phyloP scores from a whole-genome alignment of 2,329 filamentous ascomycete species.

The Escovopsis sp. region DNA sequence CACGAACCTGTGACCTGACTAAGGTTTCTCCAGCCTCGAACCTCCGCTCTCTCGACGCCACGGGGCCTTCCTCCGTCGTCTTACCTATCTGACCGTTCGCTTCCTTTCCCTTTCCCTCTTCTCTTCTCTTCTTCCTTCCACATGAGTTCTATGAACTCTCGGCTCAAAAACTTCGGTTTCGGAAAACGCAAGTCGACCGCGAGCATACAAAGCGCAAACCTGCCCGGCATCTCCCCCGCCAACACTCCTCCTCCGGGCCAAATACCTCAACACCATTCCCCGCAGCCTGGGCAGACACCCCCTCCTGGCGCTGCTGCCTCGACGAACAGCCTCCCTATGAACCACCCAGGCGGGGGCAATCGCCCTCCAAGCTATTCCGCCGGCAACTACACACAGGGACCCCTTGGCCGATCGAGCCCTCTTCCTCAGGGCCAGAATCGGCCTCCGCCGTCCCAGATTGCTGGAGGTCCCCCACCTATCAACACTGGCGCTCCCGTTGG shows the following conservation, averaged over 20 bases:
- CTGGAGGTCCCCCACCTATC: slow-evolving; percentile 51
- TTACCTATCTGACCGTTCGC: slow-evolving; percentile 11
- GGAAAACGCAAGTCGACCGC: slow-evolving; percentile 62
- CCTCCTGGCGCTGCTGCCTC: slow-evolving; percentile 28
- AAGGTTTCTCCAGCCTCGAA: slow-evolving; percentile 1
- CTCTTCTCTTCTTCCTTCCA: slow-evolving; percentile 17
- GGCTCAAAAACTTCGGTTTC: slow-evolving; percentile 68
- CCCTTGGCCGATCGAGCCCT: slow-evolving; percentile 40
- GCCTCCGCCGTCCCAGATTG: slow-evolving; percentile 45
- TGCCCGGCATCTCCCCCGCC: slow-evolving; percentile 25
- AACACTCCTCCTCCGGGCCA: slow-evolving; percentile 28
- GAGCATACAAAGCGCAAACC: slow-evolving; percentile 37
- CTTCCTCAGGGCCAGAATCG: slow-evolving; percentile 33
- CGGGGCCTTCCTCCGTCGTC: slow-evolving; percentile 1
- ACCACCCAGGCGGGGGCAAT: slow-evolving; percentile 43
- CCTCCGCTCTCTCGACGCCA: slow-evolving; percentile 2
- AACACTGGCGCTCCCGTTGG: slow-evolving; percentile 48
- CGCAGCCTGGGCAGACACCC: slow-evolving; percentile 19
- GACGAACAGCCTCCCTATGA: slow-evolving; percentile 41
- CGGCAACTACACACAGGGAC: slow-evolving; percentile 32
- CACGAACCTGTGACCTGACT: slow-evolving; percentile 1
- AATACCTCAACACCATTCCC: slow-evolving; percentile 33
- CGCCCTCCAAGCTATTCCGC: slow-evolving; percentile 50
- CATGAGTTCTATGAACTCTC: slow-evolving; percentile 69
- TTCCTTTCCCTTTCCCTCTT: slow-evolving; percentile 5